Evolutionary conservation across 1,284 basidiomycete genomes (phyloP).

Genomic region (Sanguinoderma infundibulare): DNA sequence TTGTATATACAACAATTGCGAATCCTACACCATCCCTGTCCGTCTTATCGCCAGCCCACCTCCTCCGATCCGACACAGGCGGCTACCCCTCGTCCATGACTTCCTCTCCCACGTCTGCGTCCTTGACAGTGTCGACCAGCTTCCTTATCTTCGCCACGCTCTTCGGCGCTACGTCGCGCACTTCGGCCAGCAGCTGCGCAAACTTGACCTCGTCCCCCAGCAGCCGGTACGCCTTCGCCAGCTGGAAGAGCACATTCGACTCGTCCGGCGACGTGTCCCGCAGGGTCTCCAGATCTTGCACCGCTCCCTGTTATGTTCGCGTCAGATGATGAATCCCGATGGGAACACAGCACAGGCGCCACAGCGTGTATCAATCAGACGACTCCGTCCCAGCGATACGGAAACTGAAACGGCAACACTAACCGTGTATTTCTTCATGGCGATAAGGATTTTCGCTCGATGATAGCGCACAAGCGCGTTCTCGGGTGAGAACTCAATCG

Average conservation of each 20-base stretch:
- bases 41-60: background rate
- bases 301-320: constrained; percentile 63
- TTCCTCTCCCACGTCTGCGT: constrained; percentile 62
- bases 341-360: constrained; percentile 34
- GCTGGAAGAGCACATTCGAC: constrained; percentile 92
- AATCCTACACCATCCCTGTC: constrained; percentile 14
- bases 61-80: constrained; percentile 8
- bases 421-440: constrained; percentile 81
- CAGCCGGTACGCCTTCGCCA: constrained; percentile 89
- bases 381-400: constrained; percentile 17
- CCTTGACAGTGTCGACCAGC: constrained; percentile 70
- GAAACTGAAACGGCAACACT: constrained; percentile 40
- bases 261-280: constrained; percentile 87
- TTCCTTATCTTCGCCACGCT: constrained; percentile 78
- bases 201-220: constrained; percentile 79
- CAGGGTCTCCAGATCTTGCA: constrained; percentile 79
- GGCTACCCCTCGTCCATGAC: constrained; percentile 75
- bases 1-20: constrained; percentile 19
- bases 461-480: constrained; percentile 92
- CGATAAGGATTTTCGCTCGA: constrained; percentile 86
- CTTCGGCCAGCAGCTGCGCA: constrained; percentile 83
- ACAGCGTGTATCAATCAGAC: constrained; percentile 37
- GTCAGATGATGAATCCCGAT: background rate
- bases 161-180: constrained; percentile 85
- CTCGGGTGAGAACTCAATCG: constrained; percentile 75